A percentile compares a stretch with the other conserved stretches of the same genome.
Conservation (phyloP, 2,329 filamentous ascomycete genomes). For the Metarhizium robertsii region DNA sequence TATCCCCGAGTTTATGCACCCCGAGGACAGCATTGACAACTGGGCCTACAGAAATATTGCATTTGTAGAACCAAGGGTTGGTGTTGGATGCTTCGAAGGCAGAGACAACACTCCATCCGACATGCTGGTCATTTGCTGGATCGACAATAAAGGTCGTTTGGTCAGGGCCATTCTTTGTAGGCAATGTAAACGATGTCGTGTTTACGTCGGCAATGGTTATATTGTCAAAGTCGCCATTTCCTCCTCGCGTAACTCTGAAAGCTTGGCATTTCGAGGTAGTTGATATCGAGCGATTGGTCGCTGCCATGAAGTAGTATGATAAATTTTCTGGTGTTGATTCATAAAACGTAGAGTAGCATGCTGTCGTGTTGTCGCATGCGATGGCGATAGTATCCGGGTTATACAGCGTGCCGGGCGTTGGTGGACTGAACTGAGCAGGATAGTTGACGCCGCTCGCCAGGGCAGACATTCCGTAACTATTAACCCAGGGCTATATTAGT, state of each 20-base stretch:
- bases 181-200: slow-evolving; percentile 13
- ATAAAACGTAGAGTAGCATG: slow-evolving; percentile 27
- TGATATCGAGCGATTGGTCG: slow-evolving; percentile 24
- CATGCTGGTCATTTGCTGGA: slow-evolving; percentile 12
- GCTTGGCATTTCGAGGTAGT: slow-evolving; percentile 19
- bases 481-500: background rate
- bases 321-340: slow-evolving; percentile 17
- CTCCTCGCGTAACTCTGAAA: slow-evolving; percentile 20
- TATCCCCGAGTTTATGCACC: slow-evolving; percentile 24
- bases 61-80: slow-evolving; percentile 31
- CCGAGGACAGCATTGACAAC: slow-evolving; percentile 25
- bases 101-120: slow-evolving; percentile 19
- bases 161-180: slow-evolving; percentile 18
- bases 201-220: slow-evolving; percentile 19
- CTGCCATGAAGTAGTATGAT: slow-evolving; percentile 13
- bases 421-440: slow-evolving; percentile 11
- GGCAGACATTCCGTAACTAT: slow-evolving; percentile 29
- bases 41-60: slow-evolving; percentile 25
- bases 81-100: slow-evolving; percentile 28
- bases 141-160: slow-evolving; percentile 29
- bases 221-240: slow-evolving; percentile 16
- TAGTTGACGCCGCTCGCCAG: slow-evolving; percentile 17
- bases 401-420: slow-evolving; percentile 20
- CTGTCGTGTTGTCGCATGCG: slow-evolving; percentile 21
- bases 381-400: slow-evolving; percentile 17